Base-by-base conservation (phyloP, 73 alveolate genomes). In the Diophrys sp. region DNA sequence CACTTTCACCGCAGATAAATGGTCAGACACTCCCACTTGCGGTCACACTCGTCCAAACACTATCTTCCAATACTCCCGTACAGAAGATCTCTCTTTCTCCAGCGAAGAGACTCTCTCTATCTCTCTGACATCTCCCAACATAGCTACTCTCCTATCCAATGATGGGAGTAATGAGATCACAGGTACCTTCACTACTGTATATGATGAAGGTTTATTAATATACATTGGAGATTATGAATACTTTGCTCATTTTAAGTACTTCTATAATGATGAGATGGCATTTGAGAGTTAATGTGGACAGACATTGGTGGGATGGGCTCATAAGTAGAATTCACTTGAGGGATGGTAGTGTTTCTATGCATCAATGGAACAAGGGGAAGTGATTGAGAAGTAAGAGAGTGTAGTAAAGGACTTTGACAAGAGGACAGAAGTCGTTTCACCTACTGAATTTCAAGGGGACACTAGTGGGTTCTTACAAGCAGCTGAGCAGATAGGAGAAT, bases 141-240 rank as follows among this genome's bases (percentile, higher is more conserved):
- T 44, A 44, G 62, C 18, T 44, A 11, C 5, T 44, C 5, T 11
- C 5, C 18, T 44, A 44, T 5, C 5, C 18, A 44, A 44, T 11
- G 62, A 44, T 11, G 62, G 91, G 67, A 55, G 69, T 68, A 78
- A 86, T 25, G 74, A 70, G 33, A 87, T 74, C 28, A 88, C 73
- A 24, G 97, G 96, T 2, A 77, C 55, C 1, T 91, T 95, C 96
- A 89, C 97, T 1, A 81, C 75, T 69, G 75, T 91, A 34, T 91
- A 89, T 67, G 97, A 91, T 62, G 90, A 91, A 74, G 91, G 94
- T 31, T 73, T 91, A 26, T 70, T 91, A 33, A 73, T 91, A 29
- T 81, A 91, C 30, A 76, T 87, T 25, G 79, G 70, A 26, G 85
- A 84, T 54, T 23, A 69, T 23, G 73, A 81, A 0, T 81, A 89